A percentile compares a stretch with the other conserved stretches of the same genome.
phyloP scores from a whole-genome alignment of 225 moss, liverwort and hornwort genomes.

The Physcomitrium patens region DNA sequence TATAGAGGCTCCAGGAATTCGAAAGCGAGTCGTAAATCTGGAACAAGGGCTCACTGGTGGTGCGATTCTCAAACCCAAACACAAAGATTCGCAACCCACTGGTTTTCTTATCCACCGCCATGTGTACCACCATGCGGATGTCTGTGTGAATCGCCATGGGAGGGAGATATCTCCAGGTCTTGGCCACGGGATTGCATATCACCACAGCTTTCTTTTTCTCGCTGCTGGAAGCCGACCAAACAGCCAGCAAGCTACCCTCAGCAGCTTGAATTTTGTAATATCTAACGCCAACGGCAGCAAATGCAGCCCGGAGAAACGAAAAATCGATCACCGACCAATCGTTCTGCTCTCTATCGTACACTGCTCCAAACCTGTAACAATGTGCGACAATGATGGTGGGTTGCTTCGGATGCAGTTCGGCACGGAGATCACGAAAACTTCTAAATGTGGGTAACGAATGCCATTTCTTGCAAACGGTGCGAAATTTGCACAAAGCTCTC shows the following conservation, averaged over 20 bases:
- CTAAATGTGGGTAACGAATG: slow-evolving; percentile 13
- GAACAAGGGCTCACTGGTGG: slow-evolving; percentile 37
- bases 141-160: slow-evolving; percentile 45
- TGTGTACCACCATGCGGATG: slow-evolving; percentile 35
- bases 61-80: slow-evolving; percentile 37
- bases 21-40: slow-evolving; percentile 37
- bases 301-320: slow-evolving; percentile 35
- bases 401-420: slow-evolving; percentile 21
- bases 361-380: slow-evolving; percentile 28
- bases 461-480: slow-evolving; percentile 46
- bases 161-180: slow-evolving; percentile 40
- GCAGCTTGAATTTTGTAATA: slow-evolving; percentile 46
- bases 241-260: slow-evolving; percentile 41
- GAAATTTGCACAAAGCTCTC: slow-evolving; percentile 43
- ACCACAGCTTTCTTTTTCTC: slow-evolving; percentile 42
- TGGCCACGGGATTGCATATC: slow-evolving; percentile 48
- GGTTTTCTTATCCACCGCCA: slow-evolving; percentile 35
- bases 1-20: slow-evolving; percentile 39
- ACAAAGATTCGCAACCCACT: slow-evolving; percentile 33
- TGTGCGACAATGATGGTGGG: slow-evolving; percentile 39
- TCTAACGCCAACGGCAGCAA: slow-evolving; percentile 41
- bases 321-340: slow-evolving; percentile 41
- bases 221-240: slow-evolving; percentile 38
- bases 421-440: slow-evolving; percentile 41
- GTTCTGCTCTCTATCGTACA: slow-evolving; percentile 28